Evolutionary conservation across 768 basidiomycete genomes (phyloP).

Genomic region (Auricularia auricula-judae): DNA sequence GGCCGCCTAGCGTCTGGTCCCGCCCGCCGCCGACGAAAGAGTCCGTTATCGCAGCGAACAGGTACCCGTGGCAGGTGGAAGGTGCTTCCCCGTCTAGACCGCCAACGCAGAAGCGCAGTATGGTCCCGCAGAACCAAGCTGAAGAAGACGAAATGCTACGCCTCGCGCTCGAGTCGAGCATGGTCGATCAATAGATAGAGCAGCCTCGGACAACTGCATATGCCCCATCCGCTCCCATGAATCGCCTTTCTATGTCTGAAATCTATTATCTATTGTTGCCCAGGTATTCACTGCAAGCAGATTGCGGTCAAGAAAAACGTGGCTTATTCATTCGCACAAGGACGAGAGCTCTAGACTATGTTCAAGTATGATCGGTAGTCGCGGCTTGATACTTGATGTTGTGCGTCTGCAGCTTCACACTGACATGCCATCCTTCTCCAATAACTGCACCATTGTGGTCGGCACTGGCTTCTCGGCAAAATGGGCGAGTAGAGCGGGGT

Average conservation of each 20-base stretch:
- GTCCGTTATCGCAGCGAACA: background rate
- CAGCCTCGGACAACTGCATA: no score
- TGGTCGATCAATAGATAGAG: background rate
- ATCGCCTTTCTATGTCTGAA: no score
- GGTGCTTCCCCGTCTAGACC: background rate
- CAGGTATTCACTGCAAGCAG: no score
- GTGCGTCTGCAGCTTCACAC: background rate
- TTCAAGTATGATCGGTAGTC: no score
- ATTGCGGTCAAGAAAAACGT: no score
- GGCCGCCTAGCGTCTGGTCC: background rate
- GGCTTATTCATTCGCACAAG: no score
- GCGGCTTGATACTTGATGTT: no score
- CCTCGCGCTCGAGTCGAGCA: background rate
- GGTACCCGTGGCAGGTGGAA: background rate
- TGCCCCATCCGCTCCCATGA: no score
- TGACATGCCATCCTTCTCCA: constrained; percentile 22
- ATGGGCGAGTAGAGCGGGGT: constrained; percentile 36
- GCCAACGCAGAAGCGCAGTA: background rate
- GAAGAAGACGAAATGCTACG: background rate
- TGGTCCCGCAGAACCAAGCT: background rate
- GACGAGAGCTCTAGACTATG: no score
- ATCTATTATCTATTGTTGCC: no score
- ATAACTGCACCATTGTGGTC: constrained; percentile 26
- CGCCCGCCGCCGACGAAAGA: background rate
- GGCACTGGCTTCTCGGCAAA: constrained; percentile 43